Base-by-base conservation (phyloP, 371 early-diverging fungal genomes). In the Nosema muscidifuracis region DNA sequence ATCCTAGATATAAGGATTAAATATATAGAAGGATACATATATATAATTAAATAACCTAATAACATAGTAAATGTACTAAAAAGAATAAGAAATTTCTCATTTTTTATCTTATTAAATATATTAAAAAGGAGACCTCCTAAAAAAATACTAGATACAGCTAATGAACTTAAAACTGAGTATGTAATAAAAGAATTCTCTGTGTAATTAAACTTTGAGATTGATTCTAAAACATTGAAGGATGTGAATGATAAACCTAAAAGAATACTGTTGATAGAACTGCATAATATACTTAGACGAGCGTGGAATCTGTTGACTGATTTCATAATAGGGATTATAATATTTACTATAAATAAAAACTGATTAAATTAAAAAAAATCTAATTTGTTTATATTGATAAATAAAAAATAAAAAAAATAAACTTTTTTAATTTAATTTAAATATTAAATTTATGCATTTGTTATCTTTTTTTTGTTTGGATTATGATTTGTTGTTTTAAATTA, bases 1-100 rank as follows among this genome's bases (percentile, higher is more conserved):
- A 92, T 86, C 20, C 96, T 30, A 31, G 36, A 51, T 6, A 61
- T 34, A 2, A 33, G 15, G 24, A 72, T 15, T n/a, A 43, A 7
- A 20, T 60, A 64, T 26, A 36, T 50, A 10, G 2, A 3, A n/a
- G 62, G 62, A 62, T 31, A 40, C n/a, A 65, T 13, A 24, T 30
- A 43, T 44, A 44, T 42, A 26, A 44, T 15, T 24, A 47, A 28
- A 72, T 72, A 60, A 16, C 44, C 38, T 36, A 65, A 13, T 15
- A 26, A 58, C 33, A 38, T 65, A 16, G 18, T 3, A 40, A 31
- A 2, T 15, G 62, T 26, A 40, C 38, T 42, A 7, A 42, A 34
- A 2, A 62, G 4, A 24, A 62, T 34, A 2, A 24, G 24, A 6
- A 1, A 42, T 16, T 36, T 38, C 20, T 62, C 43, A 43, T 34